A percentile compares a stretch with the other conserved stretches of the same genome.
phyloP scores from a whole-genome alignment of 148 eudicot species.

The Cornus controversa region DNA sequence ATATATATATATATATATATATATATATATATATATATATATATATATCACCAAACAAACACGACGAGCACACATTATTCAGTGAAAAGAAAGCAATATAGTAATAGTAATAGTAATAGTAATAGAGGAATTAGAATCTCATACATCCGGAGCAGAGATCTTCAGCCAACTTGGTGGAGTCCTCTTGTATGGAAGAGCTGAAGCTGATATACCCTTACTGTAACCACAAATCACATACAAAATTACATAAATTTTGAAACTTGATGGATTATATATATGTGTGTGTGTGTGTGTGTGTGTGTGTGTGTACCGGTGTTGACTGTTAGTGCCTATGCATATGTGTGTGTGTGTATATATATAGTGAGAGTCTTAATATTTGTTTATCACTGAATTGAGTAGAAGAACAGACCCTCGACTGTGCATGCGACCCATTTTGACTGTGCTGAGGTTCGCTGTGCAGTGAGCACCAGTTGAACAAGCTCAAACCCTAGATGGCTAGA shows the following conservation, averaged over 20 bases:
- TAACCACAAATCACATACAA: neutral
- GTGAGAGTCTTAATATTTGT: too few relatives aligned
- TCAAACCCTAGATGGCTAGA: neutral
- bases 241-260: neutral
- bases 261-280: neutral
- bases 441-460: neutral
- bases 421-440: constrained; percentile 30
- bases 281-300: neutral
- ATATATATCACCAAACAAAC: neutral
- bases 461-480: neutral
- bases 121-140: constrained; percentile 5
- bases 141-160: constrained; percentile 39
- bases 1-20: neutral
- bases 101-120: too few relatives aligned
- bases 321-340: neutral
- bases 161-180: constrained; percentile 44
- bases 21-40: too few relatives aligned
- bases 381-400: neutral
- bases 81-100: too few relatives aligned
- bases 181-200: constrained; percentile 40
- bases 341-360: too few relatives aligned
- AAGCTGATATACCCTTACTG: constrained; percentile 37
- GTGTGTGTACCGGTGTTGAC: neutral
- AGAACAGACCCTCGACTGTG: constrained; percentile 21
- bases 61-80: too few relatives aligned